A percentile compares a stretch with the other conserved stretches of the same genome.
Conservation (phyloP, 805 yeast genomes). For the Candida orba region DNA sequence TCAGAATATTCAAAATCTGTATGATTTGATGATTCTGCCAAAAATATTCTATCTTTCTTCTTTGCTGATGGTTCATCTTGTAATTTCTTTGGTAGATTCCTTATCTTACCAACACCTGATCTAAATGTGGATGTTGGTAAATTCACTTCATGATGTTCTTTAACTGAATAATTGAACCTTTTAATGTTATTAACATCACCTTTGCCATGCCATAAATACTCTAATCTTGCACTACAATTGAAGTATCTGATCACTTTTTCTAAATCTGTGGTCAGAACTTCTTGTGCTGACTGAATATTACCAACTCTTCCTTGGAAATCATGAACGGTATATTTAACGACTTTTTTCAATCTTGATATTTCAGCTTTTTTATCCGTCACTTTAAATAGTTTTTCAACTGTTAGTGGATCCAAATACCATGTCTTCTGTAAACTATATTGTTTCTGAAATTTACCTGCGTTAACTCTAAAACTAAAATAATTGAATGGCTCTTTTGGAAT, state of each 20-base stretch:
- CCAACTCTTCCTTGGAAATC: constrained; percentile 44
- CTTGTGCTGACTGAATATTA: constrained; percentile 28
- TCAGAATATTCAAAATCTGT: constrained; percentile 1
- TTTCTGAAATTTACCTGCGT: constrained; percentile 74
- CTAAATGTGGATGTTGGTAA: constrained; percentile 8
- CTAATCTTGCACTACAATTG: constrained; percentile 27
- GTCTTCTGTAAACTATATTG: constrained; percentile 47
- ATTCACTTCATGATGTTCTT: not conserved
- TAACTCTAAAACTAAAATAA: constrained; percentile 55
- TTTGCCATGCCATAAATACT: constrained; percentile 43
- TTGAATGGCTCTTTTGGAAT: constrained; percentile 83
- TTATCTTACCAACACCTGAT: constrained; percentile 15
- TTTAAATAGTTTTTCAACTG: constrained; percentile 41
- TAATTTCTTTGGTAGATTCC: constrained; percentile 17
- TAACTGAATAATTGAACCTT: constrained; percentile 12
- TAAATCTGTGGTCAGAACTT: constrained; percentile 33
- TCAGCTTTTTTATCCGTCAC: constrained; percentile 41
- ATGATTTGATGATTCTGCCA: not conserved
- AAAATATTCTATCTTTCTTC: not conserved
- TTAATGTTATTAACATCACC: constrained; percentile 34
- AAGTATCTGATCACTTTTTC: constrained; percentile 23
- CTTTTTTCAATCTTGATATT: constrained; percentile 49
- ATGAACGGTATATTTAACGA: constrained; percentile 66
- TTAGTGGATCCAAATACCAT: constrained; percentile 48
- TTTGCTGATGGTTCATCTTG: constrained; percentile 15